phyloP scores from a whole-genome alignment of 768 basidiomycete species.

The Obba rivulosa region DNA sequence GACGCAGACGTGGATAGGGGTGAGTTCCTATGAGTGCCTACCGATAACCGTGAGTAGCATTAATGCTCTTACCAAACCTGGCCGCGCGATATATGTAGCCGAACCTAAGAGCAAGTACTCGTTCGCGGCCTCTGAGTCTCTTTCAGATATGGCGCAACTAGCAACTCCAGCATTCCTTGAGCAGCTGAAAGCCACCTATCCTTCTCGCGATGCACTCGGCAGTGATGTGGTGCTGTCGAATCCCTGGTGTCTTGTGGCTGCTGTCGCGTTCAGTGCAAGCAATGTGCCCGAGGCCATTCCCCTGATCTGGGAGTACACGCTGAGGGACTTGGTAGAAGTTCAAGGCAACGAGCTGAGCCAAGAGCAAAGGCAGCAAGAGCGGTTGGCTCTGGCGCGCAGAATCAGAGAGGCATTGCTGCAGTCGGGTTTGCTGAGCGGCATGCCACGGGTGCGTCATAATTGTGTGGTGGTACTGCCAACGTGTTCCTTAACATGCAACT shows the following conservation, averaged over 20 bases:
- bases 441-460: constrained; percentile 41
- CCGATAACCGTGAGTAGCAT: too few relatives aligned
- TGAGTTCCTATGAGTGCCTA: too few relatives aligned
- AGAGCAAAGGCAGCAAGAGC: constrained; percentile 27
- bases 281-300: constrained; percentile 58
- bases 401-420: constrained; percentile 63
- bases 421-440: constrained; percentile 51
- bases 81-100: too few relatives aligned
- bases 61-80: too few relatives aligned
- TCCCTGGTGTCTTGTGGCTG: constrained; percentile 58
- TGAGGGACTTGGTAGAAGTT: constrained; percentile 35
- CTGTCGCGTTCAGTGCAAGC: constrained; percentile 51
- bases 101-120: too few relatives aligned
- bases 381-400: constrained; percentile 41
- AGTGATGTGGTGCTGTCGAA: constrained; percentile 27
- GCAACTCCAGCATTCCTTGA: constrained; percentile 39
- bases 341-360: constrained; percentile 5
- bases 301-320: constrained; percentile 44
- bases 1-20: too few relatives aligned
- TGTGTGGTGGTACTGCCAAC: not conserved
- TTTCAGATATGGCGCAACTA: constrained; percentile 22
- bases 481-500: not conserved
- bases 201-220: constrained; percentile 18
- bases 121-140: not conserved
- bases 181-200: constrained; percentile 42